Evolutionary conservation across 148 eudicot genomes (phyloP).

Genomic region (Persicaria tinctoria): DNA sequence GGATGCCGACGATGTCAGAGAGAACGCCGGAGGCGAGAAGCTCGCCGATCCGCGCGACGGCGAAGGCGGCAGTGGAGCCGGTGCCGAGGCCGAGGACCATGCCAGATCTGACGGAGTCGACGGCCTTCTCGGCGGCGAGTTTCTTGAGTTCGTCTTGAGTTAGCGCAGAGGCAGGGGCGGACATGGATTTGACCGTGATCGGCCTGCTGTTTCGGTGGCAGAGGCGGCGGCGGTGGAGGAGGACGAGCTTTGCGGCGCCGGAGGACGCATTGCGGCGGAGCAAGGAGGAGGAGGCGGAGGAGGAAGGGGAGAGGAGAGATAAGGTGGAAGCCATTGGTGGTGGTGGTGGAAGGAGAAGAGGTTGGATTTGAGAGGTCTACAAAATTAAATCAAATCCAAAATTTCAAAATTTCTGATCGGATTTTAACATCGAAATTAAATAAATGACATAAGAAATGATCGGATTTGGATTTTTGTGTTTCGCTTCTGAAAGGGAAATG

Average conservation of each 20-base stretch:
- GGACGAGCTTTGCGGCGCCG: conserved; percentile 12
- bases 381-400: background rate
- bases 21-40: conserved; percentile 46
- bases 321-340: conserved; percentile 35
- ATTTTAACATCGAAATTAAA: no score
- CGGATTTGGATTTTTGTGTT: background rate
- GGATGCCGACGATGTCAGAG: conserved; percentile 67
- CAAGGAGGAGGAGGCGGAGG: conserved; percentile 21
- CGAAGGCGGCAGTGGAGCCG: conserved; percentile 89
- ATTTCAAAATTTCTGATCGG: background rate
- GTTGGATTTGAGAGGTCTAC: background rate
- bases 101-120: conserved; percentile 69
- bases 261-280: conserved; percentile 13
- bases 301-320: conserved; percentile 23
- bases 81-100: conserved; percentile 96
- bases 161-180: conserved; percentile 33
- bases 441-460: background rate
- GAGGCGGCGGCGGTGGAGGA: conserved; percentile 15
- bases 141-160: conserved; percentile 89
- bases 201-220: conserved; percentile 17
- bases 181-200: conserved; percentile 37
- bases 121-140: conserved; percentile 91
- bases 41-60: conserved; percentile 60
- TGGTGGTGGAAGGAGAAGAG: conserved; percentile 12
- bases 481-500: background rate